A percentile compares a stretch with the other conserved stretches of the same genome.
Evolutionary conservation across 2,329 filamentous ascomycete genomes (phyloP).

Genomic region (Seiridium cupressi): DNA sequence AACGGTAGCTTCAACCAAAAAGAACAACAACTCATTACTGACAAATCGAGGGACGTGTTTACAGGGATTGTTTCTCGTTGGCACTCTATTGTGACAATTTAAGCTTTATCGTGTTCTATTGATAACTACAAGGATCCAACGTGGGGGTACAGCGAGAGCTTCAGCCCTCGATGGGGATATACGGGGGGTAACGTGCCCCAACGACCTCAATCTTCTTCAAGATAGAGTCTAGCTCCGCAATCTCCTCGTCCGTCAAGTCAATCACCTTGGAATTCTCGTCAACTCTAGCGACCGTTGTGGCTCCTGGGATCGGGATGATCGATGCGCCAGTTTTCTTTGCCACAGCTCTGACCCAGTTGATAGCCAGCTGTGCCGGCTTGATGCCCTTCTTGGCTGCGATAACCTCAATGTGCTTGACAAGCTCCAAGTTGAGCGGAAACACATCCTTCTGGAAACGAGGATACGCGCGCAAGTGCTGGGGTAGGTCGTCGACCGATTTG

Average conservation of each 20-base stretch:
- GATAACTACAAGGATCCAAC: too few species aligned
- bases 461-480: constrained; percentile 41
- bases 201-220: constrained; percentile 44
- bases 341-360: constrained; percentile 59
- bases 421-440: constrained; percentile 62
- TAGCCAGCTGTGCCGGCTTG: constrained; percentile 62
- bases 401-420: constrained; percentile 55
- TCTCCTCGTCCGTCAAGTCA: constrained; percentile 47
- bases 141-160: background rate
- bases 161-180: constrained; percentile 18
- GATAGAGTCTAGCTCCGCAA: constrained; percentile 48
- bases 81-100: too few species aligned
- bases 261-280: constrained; percentile 58
- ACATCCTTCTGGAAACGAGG: constrained; percentile 63
- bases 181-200: constrained; percentile 47
- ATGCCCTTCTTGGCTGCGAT: constrained; percentile 60
- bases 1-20: background rate
- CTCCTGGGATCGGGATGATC: constrained; percentile 67
- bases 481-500: constrained; percentile 52
- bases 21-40: background rate
- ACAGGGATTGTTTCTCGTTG: too few species aligned
- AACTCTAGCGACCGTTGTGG: constrained; percentile 54
- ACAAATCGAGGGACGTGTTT: too few species aligned
- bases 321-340: constrained; percentile 48
- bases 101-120: too few species aligned